Evolutionary conservation across 352 stramenopile species (phyloP).

Genomic region (Hyaloperonospora brassicae): DNA sequence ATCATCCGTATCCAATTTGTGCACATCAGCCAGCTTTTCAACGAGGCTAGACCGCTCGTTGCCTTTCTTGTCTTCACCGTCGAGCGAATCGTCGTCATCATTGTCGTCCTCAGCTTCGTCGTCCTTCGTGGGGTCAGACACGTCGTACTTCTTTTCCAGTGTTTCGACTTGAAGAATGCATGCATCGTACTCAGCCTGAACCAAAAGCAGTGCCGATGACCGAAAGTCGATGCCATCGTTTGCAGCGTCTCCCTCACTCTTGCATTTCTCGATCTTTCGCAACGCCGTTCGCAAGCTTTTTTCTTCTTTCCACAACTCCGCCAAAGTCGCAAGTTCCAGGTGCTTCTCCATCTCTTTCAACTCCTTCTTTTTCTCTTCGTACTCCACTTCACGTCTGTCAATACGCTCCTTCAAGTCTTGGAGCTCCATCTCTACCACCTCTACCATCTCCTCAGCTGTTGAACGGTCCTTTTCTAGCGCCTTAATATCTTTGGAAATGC

Average conservation of each 20-base stretch:
- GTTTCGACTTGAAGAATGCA: conserved; percentile 52
- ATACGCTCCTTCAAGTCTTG: conserved; percentile 72
- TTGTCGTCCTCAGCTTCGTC: conserved; percentile 14
- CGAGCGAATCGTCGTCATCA: conserved; percentile 41
- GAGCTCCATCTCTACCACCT: conserved; percentile 78
- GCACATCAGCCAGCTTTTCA: conserved; percentile 16
- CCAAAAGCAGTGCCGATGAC: conserved; percentile 53
- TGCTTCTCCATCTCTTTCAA: conserved; percentile 68
- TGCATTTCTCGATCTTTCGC: conserved; percentile 62
- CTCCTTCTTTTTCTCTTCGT: conserved; percentile 70
- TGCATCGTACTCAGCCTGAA: conserved; percentile 71
- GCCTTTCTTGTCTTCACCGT: conserved; percentile 34
- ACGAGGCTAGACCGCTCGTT: conserved; percentile 19
- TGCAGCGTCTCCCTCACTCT: conserved; percentile 47
- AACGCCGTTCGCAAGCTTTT: conserved; percentile 50
- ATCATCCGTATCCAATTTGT: conserved; percentile 23
- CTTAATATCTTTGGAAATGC: conserved; percentile 85
- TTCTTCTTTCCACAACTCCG: conserved; percentile 74
- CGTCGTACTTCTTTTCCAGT: conserved; percentile 66
- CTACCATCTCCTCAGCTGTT: conserved; percentile 73
- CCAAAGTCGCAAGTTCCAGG: conserved; percentile 51
- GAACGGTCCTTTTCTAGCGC: conserved; percentile 74
- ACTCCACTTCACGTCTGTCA: conserved; percentile 55
- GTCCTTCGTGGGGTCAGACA: conserved; percentile 34
- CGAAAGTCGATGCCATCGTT: conserved; percentile 60